Evolutionary conservation across 176 grass and related monocot genomes (phyloP), one percentile per base, ranked within the genome.

Genomic region (Rhynchospora breviuscula): DNA sequence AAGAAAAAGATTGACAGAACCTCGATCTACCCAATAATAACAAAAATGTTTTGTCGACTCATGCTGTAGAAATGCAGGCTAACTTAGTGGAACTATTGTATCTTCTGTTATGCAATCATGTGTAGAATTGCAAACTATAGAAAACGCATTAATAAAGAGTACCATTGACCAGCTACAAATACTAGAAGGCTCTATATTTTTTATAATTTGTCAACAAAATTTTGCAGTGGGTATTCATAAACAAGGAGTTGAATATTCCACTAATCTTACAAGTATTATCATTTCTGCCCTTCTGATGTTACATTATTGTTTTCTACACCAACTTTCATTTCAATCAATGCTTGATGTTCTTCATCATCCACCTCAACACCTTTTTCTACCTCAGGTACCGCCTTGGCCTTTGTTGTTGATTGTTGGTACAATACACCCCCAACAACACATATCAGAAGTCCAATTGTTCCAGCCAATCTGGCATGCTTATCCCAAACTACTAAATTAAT

Each of bases 401-500:
- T 92, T 59, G 86, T 84, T 40, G 93, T 89, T 68, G 93, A 95
- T 67, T 95, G 93, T 76, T 90, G 93, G 56, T 95, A 95, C 25
- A 92, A 79, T 62, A 95, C 67, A 9, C 90, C 93, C 69, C 93
- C 93, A 22, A 80, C 92, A 90, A 95, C 90, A 83, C 93, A 92
- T 85, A 92, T 89, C 84, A 95, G 78, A 31, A 95, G 90, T 18
- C 88, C 93, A 81, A 92, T 71, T 57, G 93, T 95, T 25, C 93
- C 93, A 15, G 85, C 79, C 78, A 92, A 49, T 26, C 88, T 88
- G 14, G 90, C 59, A 81, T 95, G 93, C 71, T 95, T 90, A 81
- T 95, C 86, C 93, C 90, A 92, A 67, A 95, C 92, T 85, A 95
- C 77, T 80, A 92, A 81, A 87, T 95, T 92, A 53, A 95, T 86